Evolutionary conservation across 805 yeast species (phyloP), one percentile per base, ranked within the genome.

Genomic region (Wickerhamiella domercqiae): DNA sequence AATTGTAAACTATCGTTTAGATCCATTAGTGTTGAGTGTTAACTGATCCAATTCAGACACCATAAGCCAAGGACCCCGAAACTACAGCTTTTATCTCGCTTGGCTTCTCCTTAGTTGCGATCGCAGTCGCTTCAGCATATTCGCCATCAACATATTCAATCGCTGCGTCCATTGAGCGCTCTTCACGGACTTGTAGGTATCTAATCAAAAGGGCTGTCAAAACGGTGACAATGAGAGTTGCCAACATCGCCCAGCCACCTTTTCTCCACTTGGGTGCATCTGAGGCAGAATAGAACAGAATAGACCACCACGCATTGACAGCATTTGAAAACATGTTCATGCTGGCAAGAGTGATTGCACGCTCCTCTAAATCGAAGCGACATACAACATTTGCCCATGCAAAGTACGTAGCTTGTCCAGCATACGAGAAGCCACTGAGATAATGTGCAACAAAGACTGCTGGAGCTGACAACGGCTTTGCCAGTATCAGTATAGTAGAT

Each of bases 231-330:
- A 15, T 14, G n/a, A 28, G 30, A n/a, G 30, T 28, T 7, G 17
- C 30, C n/a, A 28, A 14, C 30, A 28, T 28, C 30, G 30, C 30
- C 6, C n/a, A 28, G 15, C 30, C n/a, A 7, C 30, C 30, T 5
- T 28, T 28, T 15, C 30, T 15, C 30, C 30, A 28, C 30, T 28
- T 28, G n/a, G 30, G 30, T 5, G 15, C 30, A n/a, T 28, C 6
- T 15, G n/a, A 14, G 15, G 30, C 30, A 15, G n/a, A 14, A 13
- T 28, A 28, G 15, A 28, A 28, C 15, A 28, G 7, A 13, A 28
- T 28, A 6, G 30, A 28, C 30, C 30, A 28, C 30, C 30, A 28
- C 15, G 30, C 30, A 28, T 28, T 28, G 15, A 28, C 30, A 17
- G 30, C 30, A 28, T 28, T 28, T 7, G 30, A 28, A 13, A 28